Conservation (phyloP, 225 moss, liverwort and hornwort genomes). For the Antitrichia curtipendula region DNA sequence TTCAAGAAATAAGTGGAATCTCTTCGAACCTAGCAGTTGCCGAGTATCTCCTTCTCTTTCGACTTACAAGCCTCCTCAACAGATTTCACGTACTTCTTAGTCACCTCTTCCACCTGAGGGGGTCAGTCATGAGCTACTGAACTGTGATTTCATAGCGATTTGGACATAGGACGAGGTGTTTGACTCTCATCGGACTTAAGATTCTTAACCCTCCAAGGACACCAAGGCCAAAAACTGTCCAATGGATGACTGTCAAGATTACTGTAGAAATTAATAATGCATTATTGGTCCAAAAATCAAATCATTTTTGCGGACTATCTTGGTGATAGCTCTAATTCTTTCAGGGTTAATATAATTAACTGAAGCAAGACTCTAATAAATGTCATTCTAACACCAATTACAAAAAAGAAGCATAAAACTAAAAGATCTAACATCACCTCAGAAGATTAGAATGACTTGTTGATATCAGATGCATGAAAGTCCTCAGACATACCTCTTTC, state of each 20-base stretch:
- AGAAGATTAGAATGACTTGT: background rate
- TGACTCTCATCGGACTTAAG: background rate
- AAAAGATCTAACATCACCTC: background rate
- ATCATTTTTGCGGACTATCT: background rate
- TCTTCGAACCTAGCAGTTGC: background rate
- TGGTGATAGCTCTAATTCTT: background rate
- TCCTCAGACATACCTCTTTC: conserved; percentile 46
- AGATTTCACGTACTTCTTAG: conserved; percentile 60
- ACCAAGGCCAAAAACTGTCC: background rate
- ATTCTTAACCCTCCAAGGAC: background rate
- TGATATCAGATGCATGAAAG: background rate
- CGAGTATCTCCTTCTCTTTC: conserved; percentile 70
- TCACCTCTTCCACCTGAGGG: conserved; percentile 64
- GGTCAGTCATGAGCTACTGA: background rate
- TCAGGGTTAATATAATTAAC: background rate
- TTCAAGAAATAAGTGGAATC: background rate
- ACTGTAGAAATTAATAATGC: background rate
- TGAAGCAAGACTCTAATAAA: background rate
- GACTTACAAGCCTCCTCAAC: conserved; percentile 62
- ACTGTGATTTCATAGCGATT: background rate
- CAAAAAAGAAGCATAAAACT: background rate
- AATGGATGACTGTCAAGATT: background rate
- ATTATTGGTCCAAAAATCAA: background rate
- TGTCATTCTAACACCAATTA: background rate
- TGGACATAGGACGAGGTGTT: background rate